Base-by-base conservation (phyloP, 2,329 filamentous ascomycete species). In the Calonectria leucothoes region DNA sequence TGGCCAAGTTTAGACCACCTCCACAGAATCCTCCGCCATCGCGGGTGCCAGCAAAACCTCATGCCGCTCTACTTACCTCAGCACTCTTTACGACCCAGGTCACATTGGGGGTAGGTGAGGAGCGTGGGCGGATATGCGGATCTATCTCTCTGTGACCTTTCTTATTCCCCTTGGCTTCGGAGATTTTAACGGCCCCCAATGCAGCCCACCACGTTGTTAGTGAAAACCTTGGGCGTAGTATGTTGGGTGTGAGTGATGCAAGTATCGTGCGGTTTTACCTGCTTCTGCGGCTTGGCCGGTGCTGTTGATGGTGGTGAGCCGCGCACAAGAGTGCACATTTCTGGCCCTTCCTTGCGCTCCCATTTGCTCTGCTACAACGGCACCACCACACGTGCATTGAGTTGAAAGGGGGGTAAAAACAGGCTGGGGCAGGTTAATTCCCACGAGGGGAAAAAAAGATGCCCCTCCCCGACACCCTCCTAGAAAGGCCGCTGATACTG, bases 161-260 rank as follows among this genome's bases (percentile, higher is more conserved):
- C n/a, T 23, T 27, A 27, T 63, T 39, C 57, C 57, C 37, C 57
- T 45, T 63, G 33, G 25, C 23, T 45, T 63, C 57, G 57, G 57
- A 63, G 57, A 63, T 63, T 63, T 52, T 39, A 63, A n/a, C 37
- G 57, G 37, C 37, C 57, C 33, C 57, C 57, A 63, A 63, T 63
- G 57, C 25, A 20, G 37, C 57, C 57, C 57, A n/a, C 57, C 57
- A 63, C 27, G 35, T 20, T 14, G 14, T 14, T 42, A 63, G 57
- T 25, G 20, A 66, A 55, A 61, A 51, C 63, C 25, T 52, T 69
- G 23, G 52, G 51, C 57, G 52, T 57, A 37, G 52, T 35, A 57
- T 35, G 52, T n/a, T 35, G 52, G 52, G 52, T n/a, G 37, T 20
- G 31, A 23, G 52, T 25, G 31, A 57, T 57, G 52, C 52, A 57